Evolutionary conservation across 345 rosid genomes (phyloP), one percentile per base, ranked within the genome.

Genomic region (Salix koriyanagi): DNA sequence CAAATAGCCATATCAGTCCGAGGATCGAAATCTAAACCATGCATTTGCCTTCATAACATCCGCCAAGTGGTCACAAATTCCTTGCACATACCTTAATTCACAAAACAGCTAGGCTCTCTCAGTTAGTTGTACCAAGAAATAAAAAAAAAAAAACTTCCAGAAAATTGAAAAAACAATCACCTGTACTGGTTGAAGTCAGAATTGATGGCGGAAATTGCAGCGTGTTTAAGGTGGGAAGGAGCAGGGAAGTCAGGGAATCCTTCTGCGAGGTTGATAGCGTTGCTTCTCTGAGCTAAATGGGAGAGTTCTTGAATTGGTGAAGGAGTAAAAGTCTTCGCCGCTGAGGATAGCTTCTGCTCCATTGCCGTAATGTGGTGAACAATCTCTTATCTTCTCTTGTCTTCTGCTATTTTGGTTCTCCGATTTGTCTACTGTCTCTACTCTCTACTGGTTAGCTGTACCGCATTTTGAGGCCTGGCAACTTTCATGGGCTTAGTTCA

Each of bases 241-340:
- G 89, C 91, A 14, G 90, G 86, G 79, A 90, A 88, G 80, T 88
- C 91, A 1, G 91, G 94, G 84, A 87, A 88, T 60, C 94, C 94
- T 76, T 90, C 87, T 65, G 89, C 91, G 54, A 90, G 89, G 82
- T 88, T 90, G 81, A 87, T 80, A 66, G 87, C 88, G 36, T 85
- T 81, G 77, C 85, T 77, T 62, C 80, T 77, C 76, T 86, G 86
- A 76, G 94, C 90, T 37, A 90, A 86, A 11, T 71, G 84, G 8
- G 89, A 87, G 73, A 90, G 89, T 50, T 87, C 80, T 77, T 85
- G 90, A 62, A 90, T 90, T 2, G 88, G 80, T 5, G 93, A 90
- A 2, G 91, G 88, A 39, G 84, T 52, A 60, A 87, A 81, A 8
- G 76, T 82, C 80, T 70, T 90, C 13, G 88, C 90, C 19, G 82